Conservation (phyloP, 192 early-diverging fungal genomes). For the Paraglomus occultum region DNA sequence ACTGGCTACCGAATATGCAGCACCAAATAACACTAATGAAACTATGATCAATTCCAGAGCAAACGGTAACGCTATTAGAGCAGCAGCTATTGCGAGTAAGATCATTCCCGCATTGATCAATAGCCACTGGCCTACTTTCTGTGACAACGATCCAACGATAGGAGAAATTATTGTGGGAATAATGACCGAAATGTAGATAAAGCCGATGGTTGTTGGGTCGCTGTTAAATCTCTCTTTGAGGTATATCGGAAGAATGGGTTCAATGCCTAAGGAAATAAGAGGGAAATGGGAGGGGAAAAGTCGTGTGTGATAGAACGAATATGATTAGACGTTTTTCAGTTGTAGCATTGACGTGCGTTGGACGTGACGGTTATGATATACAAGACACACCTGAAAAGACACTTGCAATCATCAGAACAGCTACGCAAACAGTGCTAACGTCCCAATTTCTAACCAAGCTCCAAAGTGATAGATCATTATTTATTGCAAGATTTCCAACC, state of each 20-base stretch:
- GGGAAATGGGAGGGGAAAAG: slow-evolving; percentile 31
- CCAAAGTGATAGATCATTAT: slow-evolving; percentile 41
- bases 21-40: slow-evolving; percentile 52
- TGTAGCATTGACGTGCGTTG: too few relatives aligned
- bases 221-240: slow-evolving; percentile 40
- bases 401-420: slow-evolving; percentile 47
- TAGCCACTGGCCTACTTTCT: slow-evolving; percentile 45
- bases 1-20: slow-evolving; percentile 49
- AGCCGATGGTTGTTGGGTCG: slow-evolving; percentile 43
- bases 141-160: slow-evolving; percentile 53
- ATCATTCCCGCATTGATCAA: slow-evolving; percentile 49
- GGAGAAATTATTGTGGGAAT: slow-evolving; percentile 65
- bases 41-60: slow-evolving; percentile 41
- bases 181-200: slow-evolving; percentile 67
- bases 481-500: slow-evolving; percentile 5
- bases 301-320: slow-evolving; percentile 28
- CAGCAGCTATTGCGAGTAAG: slow-evolving; percentile 42
- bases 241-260: slow-evolving; percentile 57
- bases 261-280: slow-evolving; percentile 42
- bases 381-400: slow-evolving; percentile 45
- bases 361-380: too few relatives aligned
- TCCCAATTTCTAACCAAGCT: slow-evolving; percentile 46
- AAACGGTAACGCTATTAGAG: slow-evolving; percentile 42
- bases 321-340: background rate
- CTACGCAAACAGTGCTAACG: slow-evolving; percentile 42